These are phyloP conservation scores for Verticillium nubilum DNA, from an alignment of 2,329 filamentous ascomycete species.

Conservation along the genomic window DNA sequence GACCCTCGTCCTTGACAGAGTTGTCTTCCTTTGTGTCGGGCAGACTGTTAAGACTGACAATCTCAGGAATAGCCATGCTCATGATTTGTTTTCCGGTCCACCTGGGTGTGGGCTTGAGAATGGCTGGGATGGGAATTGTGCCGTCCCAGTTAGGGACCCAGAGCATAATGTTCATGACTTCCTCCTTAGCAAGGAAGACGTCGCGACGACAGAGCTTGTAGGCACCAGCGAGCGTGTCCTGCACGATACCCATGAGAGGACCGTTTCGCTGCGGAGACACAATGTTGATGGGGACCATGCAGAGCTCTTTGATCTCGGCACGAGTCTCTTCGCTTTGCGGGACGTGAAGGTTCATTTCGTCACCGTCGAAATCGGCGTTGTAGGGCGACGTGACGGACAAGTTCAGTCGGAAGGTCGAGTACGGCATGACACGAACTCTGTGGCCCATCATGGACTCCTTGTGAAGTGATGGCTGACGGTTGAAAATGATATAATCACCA, in stretches of 20 bases:
- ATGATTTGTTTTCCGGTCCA: constrained; percentile 99
- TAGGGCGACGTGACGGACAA: constrained; percentile 97
- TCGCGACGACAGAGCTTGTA: constrained; percentile 97
- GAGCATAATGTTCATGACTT: constrained; percentile 94
- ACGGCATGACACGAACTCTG: constrained; percentile 95
- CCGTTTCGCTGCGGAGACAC: constrained; percentile 96
- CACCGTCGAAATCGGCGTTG: constrained; percentile 99
- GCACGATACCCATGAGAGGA: constrained; percentile 98
- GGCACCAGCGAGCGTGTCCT: constrained; percentile 91
- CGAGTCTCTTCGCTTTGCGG: constrained; percentile 96
- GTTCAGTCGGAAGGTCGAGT: constrained; percentile 97
- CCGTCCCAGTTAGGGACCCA: constrained; percentile 99
- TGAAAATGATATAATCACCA: constrained; percentile 98
- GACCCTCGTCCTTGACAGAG: constrained; percentile 68
- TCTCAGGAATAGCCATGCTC: constrained; percentile 83
- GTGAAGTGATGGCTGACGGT: constrained; percentile 96
- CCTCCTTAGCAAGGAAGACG: constrained; percentile 80
- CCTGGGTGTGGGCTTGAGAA: constrained; percentile 82
- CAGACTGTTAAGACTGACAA: constrained; percentile 72
- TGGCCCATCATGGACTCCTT: constrained; percentile 99
- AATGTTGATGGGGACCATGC: constrained; percentile 97
- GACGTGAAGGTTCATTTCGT: constrained; percentile 99
- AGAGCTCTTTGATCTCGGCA: constrained; percentile 88
- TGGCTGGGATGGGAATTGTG: constrained; percentile 86
- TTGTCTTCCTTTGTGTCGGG: constrained; percentile 53